Evolutionary conservation across 2,329 filamentous ascomycete species (phyloP), one percentile per base, ranked within the genome.

Genomic region (Penicillium hordei): DNA sequence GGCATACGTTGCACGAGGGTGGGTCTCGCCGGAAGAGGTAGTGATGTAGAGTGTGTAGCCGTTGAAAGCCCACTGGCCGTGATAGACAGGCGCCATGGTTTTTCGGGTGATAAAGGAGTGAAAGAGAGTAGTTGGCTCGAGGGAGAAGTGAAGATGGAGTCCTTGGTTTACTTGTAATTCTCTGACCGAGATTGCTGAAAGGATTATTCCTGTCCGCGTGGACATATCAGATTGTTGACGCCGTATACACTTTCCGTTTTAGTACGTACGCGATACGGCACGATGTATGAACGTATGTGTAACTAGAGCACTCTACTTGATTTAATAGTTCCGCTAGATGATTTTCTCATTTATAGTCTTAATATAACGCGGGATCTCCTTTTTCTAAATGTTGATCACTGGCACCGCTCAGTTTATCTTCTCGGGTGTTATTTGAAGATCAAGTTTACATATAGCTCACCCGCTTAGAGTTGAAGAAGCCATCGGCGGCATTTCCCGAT

Each of bases 31-130:
- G 31, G 9, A 5, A 0, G 75, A 78, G 1, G 77, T 67, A 54
- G 81, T 75, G 39, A 75, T 77, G 59, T 78, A 81, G 59, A 83
- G 74, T 2, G 76, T 72, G 46, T 79, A 74, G 19, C 74, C 70
- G 1, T 71, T 69, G 52, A 74, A 82, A 46, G 76, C 72, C 69
- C 82, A 83, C 42, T 69, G 72, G 25, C 76, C 78, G 33, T 64
- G 69, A 9, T 65, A 57, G 48, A 65, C 70, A 4, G 73, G 69
- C 4, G 68, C 60, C 55, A 53, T 57, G 13, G 9, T 33, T 15
- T 25, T 8, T 10, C 19, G 4, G 15, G 10, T 17, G n/a, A 29
- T 4, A 13, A 19, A n/a, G 12, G n/a, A 31, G 17, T 34, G 1
- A 4, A n/a, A 2, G n/a, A 33, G 13, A 48, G 10, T n/a, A 13